Base-by-base conservation (phyloP, 495 filamentous ascomycete species). In the Annulohypoxylon bovei region DNA sequence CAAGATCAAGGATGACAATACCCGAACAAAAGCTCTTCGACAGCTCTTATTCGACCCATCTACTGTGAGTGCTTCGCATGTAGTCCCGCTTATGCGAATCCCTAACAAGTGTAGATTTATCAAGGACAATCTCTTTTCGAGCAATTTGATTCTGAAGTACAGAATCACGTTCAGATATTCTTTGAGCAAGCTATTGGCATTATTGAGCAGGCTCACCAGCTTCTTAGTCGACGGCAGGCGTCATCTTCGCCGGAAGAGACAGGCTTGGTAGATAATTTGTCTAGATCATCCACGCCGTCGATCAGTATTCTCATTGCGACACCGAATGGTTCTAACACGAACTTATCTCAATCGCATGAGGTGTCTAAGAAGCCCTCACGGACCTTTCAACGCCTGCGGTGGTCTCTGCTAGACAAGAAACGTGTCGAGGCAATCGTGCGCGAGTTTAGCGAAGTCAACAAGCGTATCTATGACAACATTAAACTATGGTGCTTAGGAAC, bases 341-440 rank as follows among this genome's bases (percentile, higher is more conserved):
- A 18, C 11, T 22, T 39, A 52, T 50, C 20, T 25, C 28, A 62
- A 27, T 4, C 16, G 6, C 32, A 62, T 14, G 59, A 53, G 23
- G n/a, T 52, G 11, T 52, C 59, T 14, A 62, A 53, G 18, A 62
- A 62, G 8, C 32, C 59, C 0, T 62, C 59, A 20, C 46, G 59
- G 33, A 62, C 59, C 5, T 53, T 62, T 14, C 59, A 53, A 11
- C 59, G 59, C 14, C 42, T 76, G n/a, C 67, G 61, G 47, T 79
- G 77, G 77, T 76, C 73, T 6, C 61, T 75, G n/a, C 59, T 70
- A 50, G 76, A 79, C 56, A 80, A 78, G 66, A 76, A 78, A 39
- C 37, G 65, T 25, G 68, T 64, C 2, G 71, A 78, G 57, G 65
- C 62, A 28, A 65, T 78, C 35, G 12, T 80, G 9, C 35, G 53